phyloP scores from a whole-genome alignment of 139 green algal species.

The Picochlorum sp. region DNA sequence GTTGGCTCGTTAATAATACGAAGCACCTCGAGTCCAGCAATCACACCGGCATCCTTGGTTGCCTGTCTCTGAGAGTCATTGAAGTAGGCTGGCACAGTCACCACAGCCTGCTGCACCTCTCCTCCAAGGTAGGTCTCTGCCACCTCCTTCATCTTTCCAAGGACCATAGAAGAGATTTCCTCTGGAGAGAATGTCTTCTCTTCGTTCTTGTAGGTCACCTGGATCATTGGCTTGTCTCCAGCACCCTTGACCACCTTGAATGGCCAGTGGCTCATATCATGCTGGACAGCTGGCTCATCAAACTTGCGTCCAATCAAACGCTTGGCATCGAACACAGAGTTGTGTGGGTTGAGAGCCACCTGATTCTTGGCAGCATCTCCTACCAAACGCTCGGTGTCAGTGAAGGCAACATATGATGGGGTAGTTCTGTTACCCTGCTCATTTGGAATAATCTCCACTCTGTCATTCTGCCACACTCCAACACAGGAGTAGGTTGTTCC shows the following conservation, averaged over 20 bases:
- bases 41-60: conserved; percentile 94
- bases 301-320: conserved; percentile 91
- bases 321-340: conserved; percentile 98
- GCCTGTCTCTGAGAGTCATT: conserved; percentile 96
- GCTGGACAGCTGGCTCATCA: conserved; percentile 61
- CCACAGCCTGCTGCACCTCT: conserved; percentile 82
- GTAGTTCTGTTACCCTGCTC: conserved; percentile 65
- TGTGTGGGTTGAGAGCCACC: conserved; percentile 75
- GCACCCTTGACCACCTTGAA: conserved; percentile 62
- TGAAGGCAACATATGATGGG: conserved; percentile 80
- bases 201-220: conserved; percentile 94
- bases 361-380: conserved; percentile 97
- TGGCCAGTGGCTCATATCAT: conserved; percentile 87
- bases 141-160: conserved; percentile 95
- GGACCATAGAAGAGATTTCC: conserved; percentile 95
- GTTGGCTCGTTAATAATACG: conserved; percentile 98
- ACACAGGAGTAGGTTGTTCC: conserved; percentile 84
- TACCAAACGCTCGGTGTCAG: conserved; percentile 89
- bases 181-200: conserved; percentile 86
- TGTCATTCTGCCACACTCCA: conserved; percentile 88
- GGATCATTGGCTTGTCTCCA: conserved; percentile 83
- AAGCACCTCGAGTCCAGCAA: conserved; percentile 90
- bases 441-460: conserved; percentile 91
- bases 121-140: conserved; percentile 63
- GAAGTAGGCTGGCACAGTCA: conserved; percentile 98